These are phyloP conservation scores for Cocos nucifera DNA, from an alignment of 176 grass and related monocot species.

Conservation along the genomic window DNA sequence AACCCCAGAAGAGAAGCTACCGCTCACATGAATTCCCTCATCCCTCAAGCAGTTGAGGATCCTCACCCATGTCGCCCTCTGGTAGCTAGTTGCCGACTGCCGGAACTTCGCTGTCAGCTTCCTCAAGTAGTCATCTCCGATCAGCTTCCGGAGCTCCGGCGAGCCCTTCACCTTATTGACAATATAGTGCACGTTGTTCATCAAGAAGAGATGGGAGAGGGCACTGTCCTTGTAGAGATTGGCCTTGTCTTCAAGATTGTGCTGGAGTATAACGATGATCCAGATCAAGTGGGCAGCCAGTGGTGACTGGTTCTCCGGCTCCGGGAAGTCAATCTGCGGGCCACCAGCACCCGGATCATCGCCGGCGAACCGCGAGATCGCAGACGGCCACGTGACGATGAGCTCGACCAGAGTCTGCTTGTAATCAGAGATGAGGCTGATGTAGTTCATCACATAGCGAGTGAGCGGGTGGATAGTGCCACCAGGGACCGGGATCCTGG, in stretches of 20 bases:
- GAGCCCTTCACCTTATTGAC: conserved; percentile 80
- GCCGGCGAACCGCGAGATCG: conserved; percentile 14
- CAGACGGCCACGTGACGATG: conserved; percentile 53
- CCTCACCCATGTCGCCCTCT: conserved; percentile 69
- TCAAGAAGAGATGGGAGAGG: conserved; percentile 63
- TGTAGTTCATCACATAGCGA: conserved; percentile 97
- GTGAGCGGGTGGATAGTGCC: conserved; percentile 88
- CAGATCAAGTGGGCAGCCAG: conserved; percentile 72
- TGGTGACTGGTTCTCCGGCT: conserved; percentile 52
- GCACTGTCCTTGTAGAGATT: conserved; percentile 60
- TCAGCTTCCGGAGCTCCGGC: conserved; percentile 43
- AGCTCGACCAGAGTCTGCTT: conserved; percentile 63
- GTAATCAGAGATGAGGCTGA: conserved; percentile 73
- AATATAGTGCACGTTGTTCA: conserved; percentile 98
- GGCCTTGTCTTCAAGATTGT: conserved; percentile 75
- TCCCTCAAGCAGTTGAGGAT: conserved; percentile 74
- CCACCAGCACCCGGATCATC: conserved; percentile 27
- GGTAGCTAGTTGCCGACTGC: conserved; percentile 51
- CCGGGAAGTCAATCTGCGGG: conserved; percentile 52
- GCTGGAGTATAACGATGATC: conserved; percentile 72
- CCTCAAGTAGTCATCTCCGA: conserved; percentile 66
- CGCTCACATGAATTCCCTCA: conserved; percentile 77
- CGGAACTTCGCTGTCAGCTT: conserved; percentile 52
- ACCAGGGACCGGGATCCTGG: conserved; percentile 62
- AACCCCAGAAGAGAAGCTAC: conserved; percentile 68